phyloP scores from a whole-genome alignment of 176 grass and related monocot genomes.

The Lolium perenne region DNA sequence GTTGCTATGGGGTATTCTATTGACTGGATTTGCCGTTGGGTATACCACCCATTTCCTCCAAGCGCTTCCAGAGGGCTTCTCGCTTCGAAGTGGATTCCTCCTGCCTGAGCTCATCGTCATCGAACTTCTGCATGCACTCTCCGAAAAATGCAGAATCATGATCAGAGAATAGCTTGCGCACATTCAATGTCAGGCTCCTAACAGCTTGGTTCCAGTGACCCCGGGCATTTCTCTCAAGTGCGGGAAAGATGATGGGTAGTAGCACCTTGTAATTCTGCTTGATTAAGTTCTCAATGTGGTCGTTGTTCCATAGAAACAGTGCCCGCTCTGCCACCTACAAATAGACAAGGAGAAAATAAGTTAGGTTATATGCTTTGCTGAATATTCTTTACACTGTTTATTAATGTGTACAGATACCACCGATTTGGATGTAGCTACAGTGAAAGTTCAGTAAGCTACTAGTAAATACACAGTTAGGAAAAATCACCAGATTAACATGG shows the following conservation, averaged over 20 bases:
- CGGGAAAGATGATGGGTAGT: constrained; percentile 92
- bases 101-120: constrained; percentile 69
- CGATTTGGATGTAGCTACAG: neutral
- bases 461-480: constrained; percentile 12
- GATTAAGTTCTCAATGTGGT: constrained; percentile 90
- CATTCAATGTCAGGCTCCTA: constrained; percentile 80
- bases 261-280: constrained; percentile 95
- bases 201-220: constrained; percentile 97
- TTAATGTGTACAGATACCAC: constrained; percentile 10
- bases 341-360: constrained; percentile 40
- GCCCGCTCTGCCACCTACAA: constrained; percentile 90
- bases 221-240: constrained; percentile 76
- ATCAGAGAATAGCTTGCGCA: constrained; percentile 93
- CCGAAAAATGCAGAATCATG: constrained; percentile 70
- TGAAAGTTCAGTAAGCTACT: neutral
- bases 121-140: constrained; percentile 77
- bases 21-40: constrained; percentile 56
- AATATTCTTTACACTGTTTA: neutral
- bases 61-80: constrained; percentile 67
- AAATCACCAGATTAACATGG: constrained; percentile 17
- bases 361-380: constrained; percentile 30
- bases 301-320: constrained; percentile 99
- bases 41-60: constrained; percentile 70
- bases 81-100: constrained; percentile 68
- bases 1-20: constrained; percentile 43